Base-by-base conservation (phyloP, 2,329 filamentous ascomycete genomes). In the Aspergillus fischeri region DNA sequence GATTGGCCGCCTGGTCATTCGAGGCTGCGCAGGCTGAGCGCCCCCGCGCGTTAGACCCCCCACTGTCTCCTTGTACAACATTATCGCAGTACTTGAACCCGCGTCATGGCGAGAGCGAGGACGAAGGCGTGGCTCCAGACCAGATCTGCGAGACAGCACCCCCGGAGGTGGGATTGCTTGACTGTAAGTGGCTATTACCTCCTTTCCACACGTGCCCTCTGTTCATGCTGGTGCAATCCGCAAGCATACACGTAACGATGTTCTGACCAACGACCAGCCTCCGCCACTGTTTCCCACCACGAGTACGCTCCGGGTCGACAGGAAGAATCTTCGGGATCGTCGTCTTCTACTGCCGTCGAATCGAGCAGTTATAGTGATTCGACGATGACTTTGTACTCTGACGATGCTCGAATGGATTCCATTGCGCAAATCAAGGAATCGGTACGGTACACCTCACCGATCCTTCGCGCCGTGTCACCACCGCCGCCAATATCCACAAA, bases 1-100 rank as follows among this genome's bases (percentile, higher is more conserved):
- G 60, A 35, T 61, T 81, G 49, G 74, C 75, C 11, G 73, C 76
- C 10, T 81, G 78, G 71, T 75, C 75, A 8, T 78, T 80, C 52
- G 69, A 69, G 9, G 65, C 66, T 10, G 72, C 74, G 9, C 71
- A 65, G 54, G 68, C 60, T 14, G 69, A 72, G 38, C 70, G 75
- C 47, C 61, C 62, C 27, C 71, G 73, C 55, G 73, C 75, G 0
- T 57, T 69, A 17, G 72, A 74, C 45, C 60, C 73, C 7, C 69
- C 75, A 9, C 59, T 77, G 14, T 77, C 75, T 29, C 76, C 76
- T 10, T 72, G 65, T 55, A 65, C 70, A 51, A 70, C 71, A 5
- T 54, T 69, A 21, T 64, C 65, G 49, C 66, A 61, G 57, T 56
- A 62, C 58, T 53, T 67, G 57, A 49, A 32, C 57, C 56, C 62